These are phyloP conservation scores for Trichoderma sp. DNA, from an alignment of 2,329 filamentous ascomycete species.

Conservation along the genomic window DNA sequence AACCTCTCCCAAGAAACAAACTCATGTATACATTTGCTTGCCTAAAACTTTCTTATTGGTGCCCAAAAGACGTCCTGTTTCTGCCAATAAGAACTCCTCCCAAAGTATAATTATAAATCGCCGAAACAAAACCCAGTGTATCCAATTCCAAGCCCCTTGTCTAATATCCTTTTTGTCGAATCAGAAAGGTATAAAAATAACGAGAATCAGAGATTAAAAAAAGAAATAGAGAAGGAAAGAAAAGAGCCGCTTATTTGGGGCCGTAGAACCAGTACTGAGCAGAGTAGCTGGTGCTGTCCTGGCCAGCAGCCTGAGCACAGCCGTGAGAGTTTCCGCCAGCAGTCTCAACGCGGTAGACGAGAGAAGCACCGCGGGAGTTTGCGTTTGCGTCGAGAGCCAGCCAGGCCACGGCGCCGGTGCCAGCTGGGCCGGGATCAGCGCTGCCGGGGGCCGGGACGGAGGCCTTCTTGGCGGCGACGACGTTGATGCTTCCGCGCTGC, in stretches of 20 bases:
- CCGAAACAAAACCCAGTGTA: background rate
- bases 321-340: slow-evolving; percentile 51
- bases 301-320: slow-evolving; percentile 44
- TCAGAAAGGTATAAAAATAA: background rate
- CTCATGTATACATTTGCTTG: background rate
- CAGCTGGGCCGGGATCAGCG: slow-evolving; percentile 49
- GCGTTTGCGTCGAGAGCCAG: slow-evolving; percentile 50
- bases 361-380: slow-evolving; percentile 40
- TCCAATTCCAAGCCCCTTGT: background rate
- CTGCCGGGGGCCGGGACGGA: slow-evolving; percentile 53
- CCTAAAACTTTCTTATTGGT: background rate
- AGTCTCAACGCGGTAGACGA: slow-evolving; percentile 58
- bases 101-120: background rate
- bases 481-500: slow-evolving; percentile 39
- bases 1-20: background rate
- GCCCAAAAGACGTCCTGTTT: slow-evolving; percentile 1
- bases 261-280: slow-evolving; percentile 62
- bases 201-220: background rate
- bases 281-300: slow-evolving; percentile 56
- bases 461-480: slow-evolving; percentile 52
- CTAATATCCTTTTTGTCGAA: background rate
- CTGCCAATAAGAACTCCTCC: background rate
- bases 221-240: background rate
- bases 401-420: slow-evolving; percentile 58
- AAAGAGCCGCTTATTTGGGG: slow-evolving; percentile 30